Evolutionary conservation across 257 asterid species (phyloP).

Genomic region (Gentiana dahurica): DNA sequence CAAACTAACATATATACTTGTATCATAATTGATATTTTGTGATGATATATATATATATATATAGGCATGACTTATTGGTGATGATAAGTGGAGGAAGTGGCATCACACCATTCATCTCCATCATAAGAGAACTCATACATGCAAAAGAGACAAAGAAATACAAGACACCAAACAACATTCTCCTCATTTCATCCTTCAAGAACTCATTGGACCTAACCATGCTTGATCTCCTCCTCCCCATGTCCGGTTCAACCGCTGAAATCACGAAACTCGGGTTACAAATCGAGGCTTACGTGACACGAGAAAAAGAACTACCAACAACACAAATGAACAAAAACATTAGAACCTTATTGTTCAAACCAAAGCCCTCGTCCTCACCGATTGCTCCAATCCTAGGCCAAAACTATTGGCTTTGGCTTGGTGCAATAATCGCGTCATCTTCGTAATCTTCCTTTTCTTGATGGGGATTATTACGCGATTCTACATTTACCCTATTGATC

Average conservation of each 20-base stretch:
- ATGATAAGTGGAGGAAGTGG: slow-evolving; percentile 98
- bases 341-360: slow-evolving; percentile 49
- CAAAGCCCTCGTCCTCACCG: slow-evolving; percentile 41
- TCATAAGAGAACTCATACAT: slow-evolving; percentile 56
- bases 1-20: no score
- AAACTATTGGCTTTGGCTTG: slow-evolving; percentile 64
- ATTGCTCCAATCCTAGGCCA: slow-evolving; percentile 46
- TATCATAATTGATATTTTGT: no score
- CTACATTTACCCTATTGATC: slow-evolving; percentile 58
- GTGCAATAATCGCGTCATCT: slow-evolving; percentile 46
- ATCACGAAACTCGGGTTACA: slow-evolving; percentile 27
- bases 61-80: slow-evolving; percentile 61
- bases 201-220: slow-evolving; percentile 49
- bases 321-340: slow-evolving; percentile 16
- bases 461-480: slow-evolving; percentile 39
- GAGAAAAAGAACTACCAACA: slow-evolving; percentile 31
- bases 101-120: slow-evolving; percentile 79
- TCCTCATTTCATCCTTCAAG: slow-evolving; percentile 65
- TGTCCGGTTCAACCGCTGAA: slow-evolving; percentile 29
- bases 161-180: slow-evolving; percentile 36
- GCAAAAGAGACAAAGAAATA: slow-evolving; percentile 24
- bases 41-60: not conserved
- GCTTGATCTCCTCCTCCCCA: slow-evolving; percentile 63
- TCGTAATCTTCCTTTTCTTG: slow-evolving; percentile 44
- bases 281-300: slow-evolving; percentile 62